Evolutionary conservation across 495 filamentous ascomycete species (phyloP), one percentile per base, ranked within the genome.

Genomic region (Tuber magnatum): DNA sequence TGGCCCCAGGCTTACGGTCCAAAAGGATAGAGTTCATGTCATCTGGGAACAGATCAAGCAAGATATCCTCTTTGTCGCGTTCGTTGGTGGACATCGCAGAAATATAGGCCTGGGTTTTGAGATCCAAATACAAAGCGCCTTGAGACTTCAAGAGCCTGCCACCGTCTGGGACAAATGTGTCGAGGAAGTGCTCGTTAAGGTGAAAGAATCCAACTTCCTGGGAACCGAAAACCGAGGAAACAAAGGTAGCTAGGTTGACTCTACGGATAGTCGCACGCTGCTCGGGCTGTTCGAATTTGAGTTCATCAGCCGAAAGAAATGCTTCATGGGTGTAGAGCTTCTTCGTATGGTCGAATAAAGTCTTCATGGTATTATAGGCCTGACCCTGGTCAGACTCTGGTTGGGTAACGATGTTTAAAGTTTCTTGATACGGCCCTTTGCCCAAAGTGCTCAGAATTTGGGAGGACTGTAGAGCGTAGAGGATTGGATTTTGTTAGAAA

Each of bases 91-190:
- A 81, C 80, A 93, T 87, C 3, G 92, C 89, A 3, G 91, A 90
- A 71, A 97, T 91, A 76, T 94, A 92, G 16, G 90, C 89, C 75
- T 96, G 92, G 1, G 94, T 97, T 82, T 97, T 97, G 28, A 97
- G 86, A 73, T 93, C 91, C 28, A 97, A 85, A 77, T 92, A 92
- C 40, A 97, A 78, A 40, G 90, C 88, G 20, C 89, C 90, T 76
- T 91, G 89, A 70, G 88, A 90, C 72, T 92, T 91, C 28, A 92
- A 85, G 46, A 97, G 81, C 8, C 89, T 87, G n/a, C 88, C 87
- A 24, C 91, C 90, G 74, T 93, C 90, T 0, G 91, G 90, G 5
- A 97, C 88, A 81, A 97, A 97, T 0, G 93, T 93, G 65, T 92
- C 89, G 38, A 96, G 86, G 79, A 97, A 97, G 77, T 91, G 87